Evolutionary conservation across 805 yeast genomes (phyloP), one percentile per base, ranked within the genome.

Genomic region (Jamesozyma hellenica): DNA sequence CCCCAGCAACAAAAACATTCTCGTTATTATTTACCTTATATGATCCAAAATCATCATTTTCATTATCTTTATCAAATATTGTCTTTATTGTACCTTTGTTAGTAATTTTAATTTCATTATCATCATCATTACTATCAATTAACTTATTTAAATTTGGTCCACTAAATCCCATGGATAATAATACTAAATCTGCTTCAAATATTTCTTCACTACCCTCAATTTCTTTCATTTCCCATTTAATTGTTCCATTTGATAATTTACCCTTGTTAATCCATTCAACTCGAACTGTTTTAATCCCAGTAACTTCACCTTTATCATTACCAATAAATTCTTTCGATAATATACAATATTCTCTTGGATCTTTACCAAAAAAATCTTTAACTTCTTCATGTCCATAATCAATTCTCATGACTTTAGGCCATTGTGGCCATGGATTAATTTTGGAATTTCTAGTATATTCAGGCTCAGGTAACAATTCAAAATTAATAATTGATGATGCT

Each of bases 201-300:
- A 82, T 70, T 60, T 90, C 95, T 61, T 92, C 97, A 44, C 88
- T 77, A 40, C 90, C 92, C 42, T 97, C 96, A 51, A 88, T 77
- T 67, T 90, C 97, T 49, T 88, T 83, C 98, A 92, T 92, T 66
- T 88, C 96, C 97, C 97, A 90, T 16, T 97, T 97, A 41, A 82
- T 72, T 3, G 28, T 36, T 55, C 83, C 95, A 16, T 95, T 80
- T 58, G 86, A 78, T 14, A n/a, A n/a, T 8, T 5, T 6, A 4
- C 36, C 36, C 15, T 15, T 25, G 13, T 34, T 34, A 72, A 85
- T 87, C 98, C 98, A 90, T 66, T 92, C 98, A 45, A 90, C 97
- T 60, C 97, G 77, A 35, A 90, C 95, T 3, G 97, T 88, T 64
- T 85, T 86, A 63, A 90, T 87, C 38, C 95, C 97, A 65, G 75